Base-by-base conservation (phyloP, 148 eudicot species). In the Cornus kousa region DNA sequence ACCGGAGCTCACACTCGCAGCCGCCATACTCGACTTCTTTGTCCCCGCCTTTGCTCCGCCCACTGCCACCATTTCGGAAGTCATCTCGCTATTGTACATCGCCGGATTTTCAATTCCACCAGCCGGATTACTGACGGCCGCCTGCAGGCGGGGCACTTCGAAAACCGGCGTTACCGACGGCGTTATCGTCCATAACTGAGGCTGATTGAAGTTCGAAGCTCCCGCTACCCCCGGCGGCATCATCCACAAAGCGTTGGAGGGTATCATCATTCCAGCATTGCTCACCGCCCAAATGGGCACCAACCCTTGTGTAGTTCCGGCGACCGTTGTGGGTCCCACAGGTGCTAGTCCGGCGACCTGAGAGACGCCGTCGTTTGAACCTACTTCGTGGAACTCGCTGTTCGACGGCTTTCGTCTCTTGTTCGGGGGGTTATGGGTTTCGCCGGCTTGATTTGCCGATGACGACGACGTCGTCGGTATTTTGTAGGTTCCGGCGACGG, bases 241-340 rank as follows among this genome's bases (percentile, higher is more conserved):
- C 87, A 84, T 84, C 87, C 87, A 84, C 73, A 84, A 81, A 20
- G 82, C 72, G 73, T 72, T 83, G 3, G 81, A 70, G 0, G 86
- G 87, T 72, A 81, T 77, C 78, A 74, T 75, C 82, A 74, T 74
- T 3, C 76, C 67, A 43, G 76, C 67, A 46, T 59, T 74, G 46
- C 76, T 74, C 74, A 80, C 33, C 14, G 88, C 84, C 88, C 88
- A 86, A 68, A 86, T 23, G 12, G 86, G 86, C 7, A 84, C 84
- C 7, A 80, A 32, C 7, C 83, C 83, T 60, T 72, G 83, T 3
- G 82, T 83, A 2, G 68, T 55, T 9, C 69, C 78, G 23, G 71
- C 71, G 12, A 59, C 40, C 20, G 39, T 17, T 5, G 69, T 48
- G 43, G 78, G 64, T 2, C 73, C 83, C 72, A 74, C 72, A 8